Conservation (phyloP, 2,329 filamentous ascomycete genomes). For the Verticillium alfalfae region DNA sequence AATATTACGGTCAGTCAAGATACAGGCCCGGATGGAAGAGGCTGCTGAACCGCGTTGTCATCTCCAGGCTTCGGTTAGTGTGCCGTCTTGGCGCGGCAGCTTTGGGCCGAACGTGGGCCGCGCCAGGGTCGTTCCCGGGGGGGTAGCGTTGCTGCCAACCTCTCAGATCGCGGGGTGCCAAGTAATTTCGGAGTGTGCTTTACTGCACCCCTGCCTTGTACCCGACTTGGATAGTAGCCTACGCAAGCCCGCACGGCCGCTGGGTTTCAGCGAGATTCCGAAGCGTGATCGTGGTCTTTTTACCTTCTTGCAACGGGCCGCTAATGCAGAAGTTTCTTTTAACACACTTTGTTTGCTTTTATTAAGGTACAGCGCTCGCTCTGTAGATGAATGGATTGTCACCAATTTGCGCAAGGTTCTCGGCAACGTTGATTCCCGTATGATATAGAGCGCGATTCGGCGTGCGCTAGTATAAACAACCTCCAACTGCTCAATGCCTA, state of each 20-base stretch:
- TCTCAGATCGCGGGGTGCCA: background rate
- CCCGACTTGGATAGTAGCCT: background rate
- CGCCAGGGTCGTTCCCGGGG: background rate
- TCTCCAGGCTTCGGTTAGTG: background rate
- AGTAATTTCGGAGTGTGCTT: background rate
- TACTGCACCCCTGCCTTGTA: background rate
- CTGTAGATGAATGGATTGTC: no score
- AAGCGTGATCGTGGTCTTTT: background rate
- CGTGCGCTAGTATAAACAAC: no score
- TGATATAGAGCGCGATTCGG: no score
- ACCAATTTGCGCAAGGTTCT: no score
- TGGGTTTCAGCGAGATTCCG: background rate
- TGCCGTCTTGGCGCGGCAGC: background rate
- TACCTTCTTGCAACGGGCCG: background rate
- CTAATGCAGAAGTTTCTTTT: background rate
- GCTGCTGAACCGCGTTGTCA: background rate
- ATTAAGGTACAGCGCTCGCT: no score
- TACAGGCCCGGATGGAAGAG: background rate
- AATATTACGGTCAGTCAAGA: background rate
- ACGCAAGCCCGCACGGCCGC: background rate
- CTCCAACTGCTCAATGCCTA: no score
- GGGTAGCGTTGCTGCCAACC: background rate
- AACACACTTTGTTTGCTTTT: no score
- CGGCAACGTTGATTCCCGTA: no score
- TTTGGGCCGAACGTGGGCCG: background rate